Evolutionary conservation across 768 basidiomycete species (phyloP), one percentile per base, ranked within the genome.

Genomic region (Strobilomyces confusus): DNA sequence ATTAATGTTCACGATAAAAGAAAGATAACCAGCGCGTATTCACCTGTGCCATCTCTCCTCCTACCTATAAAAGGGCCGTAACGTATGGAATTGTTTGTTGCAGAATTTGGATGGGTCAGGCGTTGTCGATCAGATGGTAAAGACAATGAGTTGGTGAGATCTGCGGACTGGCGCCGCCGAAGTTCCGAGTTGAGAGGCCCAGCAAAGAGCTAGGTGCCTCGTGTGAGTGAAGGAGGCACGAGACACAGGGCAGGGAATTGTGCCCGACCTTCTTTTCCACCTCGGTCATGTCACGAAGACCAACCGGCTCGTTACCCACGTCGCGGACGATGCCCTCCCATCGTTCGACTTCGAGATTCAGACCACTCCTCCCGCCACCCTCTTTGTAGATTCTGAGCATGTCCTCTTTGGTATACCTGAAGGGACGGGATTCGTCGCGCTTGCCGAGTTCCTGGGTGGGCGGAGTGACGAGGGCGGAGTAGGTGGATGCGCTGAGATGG

Each of bases 261-360:
- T 50, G 48, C 30, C 78, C 63, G 63, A 93, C 93, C 88, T 93
- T 95, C 76, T 86, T 92, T 77, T 95, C 93, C 20, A 75, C 73
- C 48, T 92, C 91, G 52, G 75, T 76, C 81, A 90, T 81, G 65
- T 95, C 94, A 59, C 84, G 86, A 61, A 92, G 64, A 37, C 82
- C 80, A 33, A 86, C 71, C 17, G 94, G 94, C 52, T 91, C 88
- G 40, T 67, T 77, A 26, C 80, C 84, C 22, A 78, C 72, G 65
- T 92, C 91, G 54, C 86, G 83, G 23, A 92, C 89, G 59, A 95
- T 85, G 51, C 92, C 92, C 54, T 92, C 88, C 87, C 89, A 92
- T 57, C 87, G 78, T 70, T 92, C 92, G 14, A 93, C 90, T 71
- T 93, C 92, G 38, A 92, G 74, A 41, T 87, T 89, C 32, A 94